phyloP scores from a whole-genome alignment of 768 basidiomycete species.

The Lactarius akahatsu region DNA sequence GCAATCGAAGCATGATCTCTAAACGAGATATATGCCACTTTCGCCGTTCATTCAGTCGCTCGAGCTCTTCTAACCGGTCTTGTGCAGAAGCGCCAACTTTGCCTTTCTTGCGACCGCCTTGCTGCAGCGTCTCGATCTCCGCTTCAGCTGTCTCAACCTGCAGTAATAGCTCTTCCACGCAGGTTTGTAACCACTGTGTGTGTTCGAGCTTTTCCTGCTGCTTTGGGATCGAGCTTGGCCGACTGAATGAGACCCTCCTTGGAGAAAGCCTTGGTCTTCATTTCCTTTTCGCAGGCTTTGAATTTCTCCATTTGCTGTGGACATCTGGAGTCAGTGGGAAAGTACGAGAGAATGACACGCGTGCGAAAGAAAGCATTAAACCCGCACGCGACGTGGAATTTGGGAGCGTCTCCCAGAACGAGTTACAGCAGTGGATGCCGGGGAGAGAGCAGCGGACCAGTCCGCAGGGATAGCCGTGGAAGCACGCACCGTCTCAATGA shows the following conservation, averaged over 20 bases:
- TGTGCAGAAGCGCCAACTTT: conserved; percentile 62
- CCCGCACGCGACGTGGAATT: not conserved
- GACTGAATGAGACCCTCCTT: conserved; percentile 97
- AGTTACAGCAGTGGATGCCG: not conserved
- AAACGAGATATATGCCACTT: conserved; percentile 93
- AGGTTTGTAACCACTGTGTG: conserved; percentile 79
- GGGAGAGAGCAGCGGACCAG: not conserved
- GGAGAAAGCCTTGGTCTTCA: conserved; percentile 99
- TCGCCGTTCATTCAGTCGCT: conserved; percentile 86
- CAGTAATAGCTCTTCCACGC: conserved; percentile 88
- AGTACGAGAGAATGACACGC: not conserved
- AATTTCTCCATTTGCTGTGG: conserved; percentile 99
- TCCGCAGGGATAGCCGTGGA: not conserved
- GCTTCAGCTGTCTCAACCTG: conserved; percentile 95
- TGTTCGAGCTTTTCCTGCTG: conserved; percentile 94
- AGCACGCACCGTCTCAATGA: conserved; percentile 90
- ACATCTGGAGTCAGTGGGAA: conserved; percentile 32
- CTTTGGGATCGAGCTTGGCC: conserved; percentile 92
- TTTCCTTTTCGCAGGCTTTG: conserved; percentile 99
- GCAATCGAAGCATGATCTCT: conserved; percentile 87
- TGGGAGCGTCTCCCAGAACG: not conserved
- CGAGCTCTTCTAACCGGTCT: conserved; percentile 80
- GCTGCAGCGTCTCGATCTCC: conserved; percentile 83
- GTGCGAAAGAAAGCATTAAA: conserved; percentile 2
- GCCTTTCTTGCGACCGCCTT: conserved; percentile 78